phyloP scores from a whole-genome alignment of 495 filamentous ascomycete genomes.

The Aspergillus hancockii region DNA sequence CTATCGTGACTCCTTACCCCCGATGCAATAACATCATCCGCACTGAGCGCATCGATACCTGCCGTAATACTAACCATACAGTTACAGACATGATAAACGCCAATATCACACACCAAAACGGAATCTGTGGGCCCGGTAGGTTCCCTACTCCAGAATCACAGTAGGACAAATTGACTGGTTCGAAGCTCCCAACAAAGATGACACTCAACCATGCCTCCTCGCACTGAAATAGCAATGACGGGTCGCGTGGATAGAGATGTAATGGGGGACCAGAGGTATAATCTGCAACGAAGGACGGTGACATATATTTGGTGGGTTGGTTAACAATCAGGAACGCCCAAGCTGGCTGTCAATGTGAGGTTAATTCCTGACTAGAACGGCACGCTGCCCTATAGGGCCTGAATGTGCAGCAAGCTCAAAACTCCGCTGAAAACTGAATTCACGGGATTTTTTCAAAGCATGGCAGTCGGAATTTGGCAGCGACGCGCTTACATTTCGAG shows the following conservation, averaged over 20 bases:
- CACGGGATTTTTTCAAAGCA: too few relatives aligned
- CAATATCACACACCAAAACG: background rate
- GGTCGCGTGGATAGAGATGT: slow-evolving; percentile 1
- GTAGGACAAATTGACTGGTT: background rate
- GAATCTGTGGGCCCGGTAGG: background rate
- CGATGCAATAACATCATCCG: slow-evolving; percentile 2
- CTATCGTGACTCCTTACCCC: background rate
- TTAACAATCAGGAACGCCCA: too few relatives aligned
- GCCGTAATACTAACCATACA: background rate
- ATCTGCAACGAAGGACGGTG: slow-evolving; percentile 6
- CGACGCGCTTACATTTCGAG: too few relatives aligned
- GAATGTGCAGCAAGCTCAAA: too few relatives aligned
- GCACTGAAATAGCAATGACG: background rate
- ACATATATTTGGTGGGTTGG: too few relatives aligned
- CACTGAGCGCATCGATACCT: background rate
- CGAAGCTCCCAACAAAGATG: background rate
- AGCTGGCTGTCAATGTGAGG: too few relatives aligned
- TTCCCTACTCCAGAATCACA: slow-evolving; percentile 7
- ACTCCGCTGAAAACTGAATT: too few relatives aligned
- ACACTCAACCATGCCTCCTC: background rate
- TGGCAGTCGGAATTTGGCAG: too few relatives aligned
- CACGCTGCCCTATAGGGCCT: too few relatives aligned
- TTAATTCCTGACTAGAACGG: too few relatives aligned
- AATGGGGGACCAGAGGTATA: background rate
- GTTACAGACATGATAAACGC: background rate